A percentile compares a stretch with the other conserved stretches of the same genome.
Conservation (phyloP, 805 yeast genomes). For the Candida krabiensis region DNA sequence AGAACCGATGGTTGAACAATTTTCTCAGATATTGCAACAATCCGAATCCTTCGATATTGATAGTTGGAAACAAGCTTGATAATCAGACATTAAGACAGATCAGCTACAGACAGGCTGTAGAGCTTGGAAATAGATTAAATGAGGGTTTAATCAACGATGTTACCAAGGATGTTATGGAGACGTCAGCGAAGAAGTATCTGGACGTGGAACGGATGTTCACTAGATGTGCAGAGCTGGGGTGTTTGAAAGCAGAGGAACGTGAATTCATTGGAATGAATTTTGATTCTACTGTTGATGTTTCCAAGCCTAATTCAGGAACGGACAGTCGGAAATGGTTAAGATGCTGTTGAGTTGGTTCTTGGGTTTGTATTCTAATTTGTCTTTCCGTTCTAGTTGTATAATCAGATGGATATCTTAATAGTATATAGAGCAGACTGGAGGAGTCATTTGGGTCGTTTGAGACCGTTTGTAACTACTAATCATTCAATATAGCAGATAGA, state of each 20-base stretch:
- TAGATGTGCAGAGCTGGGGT: conserved; percentile 29
- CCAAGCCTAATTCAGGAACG: conserved; percentile 5
- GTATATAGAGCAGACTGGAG: too few relatives aligned
- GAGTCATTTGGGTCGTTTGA: too few relatives aligned
- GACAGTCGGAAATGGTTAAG: conserved; percentile 7
- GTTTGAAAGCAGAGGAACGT: conserved; percentile 13
- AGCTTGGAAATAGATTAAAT: conserved; percentile 24
- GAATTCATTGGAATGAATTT: conserved; percentile 22
- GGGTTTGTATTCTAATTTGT: too few relatives aligned
- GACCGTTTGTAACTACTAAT: too few relatives aligned
- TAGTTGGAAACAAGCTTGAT: conserved; percentile 57
- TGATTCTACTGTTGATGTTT: conserved; percentile 27
- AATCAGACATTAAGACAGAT: conserved; percentile 28
- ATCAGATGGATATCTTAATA: too few relatives aligned
- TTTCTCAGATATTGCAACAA: conserved; percentile 50
- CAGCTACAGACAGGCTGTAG: conserved; percentile 32
- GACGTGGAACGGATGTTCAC: conserved; percentile 29
- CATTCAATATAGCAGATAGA: too few relatives aligned
- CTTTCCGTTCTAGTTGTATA: too few relatives aligned
- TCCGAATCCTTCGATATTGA: conserved; percentile 44
- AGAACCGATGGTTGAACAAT: conserved; percentile 42
- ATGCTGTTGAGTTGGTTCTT: conserved; percentile 9
- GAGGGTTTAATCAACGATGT: conserved; percentile 26
- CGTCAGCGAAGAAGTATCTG: conserved; percentile 26
- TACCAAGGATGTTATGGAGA: conserved; percentile 28